phyloP scores from a whole-genome alignment of 2,329 filamentous ascomycete genomes.

The Beauveria medogensis region DNA sequence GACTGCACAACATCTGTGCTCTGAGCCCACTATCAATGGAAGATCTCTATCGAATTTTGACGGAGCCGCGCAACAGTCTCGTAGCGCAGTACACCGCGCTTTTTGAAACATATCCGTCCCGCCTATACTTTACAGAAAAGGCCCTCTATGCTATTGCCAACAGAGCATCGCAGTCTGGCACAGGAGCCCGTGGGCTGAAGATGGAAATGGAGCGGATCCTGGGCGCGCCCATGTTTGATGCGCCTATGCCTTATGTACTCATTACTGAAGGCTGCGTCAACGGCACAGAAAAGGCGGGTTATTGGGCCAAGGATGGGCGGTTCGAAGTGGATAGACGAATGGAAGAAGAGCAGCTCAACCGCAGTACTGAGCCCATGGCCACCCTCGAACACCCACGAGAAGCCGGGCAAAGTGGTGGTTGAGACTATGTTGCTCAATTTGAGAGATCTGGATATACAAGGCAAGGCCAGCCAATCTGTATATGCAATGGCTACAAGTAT shows the following conservation, averaged over 20 bases:
- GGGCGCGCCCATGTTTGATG: constrained; percentile 74
- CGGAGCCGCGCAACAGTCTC: constrained; percentile 83
- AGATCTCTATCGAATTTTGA: constrained; percentile 77
- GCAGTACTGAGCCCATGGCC: constrained; percentile 14
- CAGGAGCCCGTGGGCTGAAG: constrained; percentile 71
- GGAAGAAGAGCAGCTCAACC: constrained; percentile 49
- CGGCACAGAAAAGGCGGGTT: constrained; percentile 50
- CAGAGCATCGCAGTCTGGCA: constrained; percentile 50
- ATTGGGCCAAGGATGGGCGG: constrained; percentile 62
- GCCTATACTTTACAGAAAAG: constrained; percentile 73
- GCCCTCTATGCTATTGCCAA: constrained; percentile 76
- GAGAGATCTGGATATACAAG: not conserved
- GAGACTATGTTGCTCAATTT: constrained; percentile 8
- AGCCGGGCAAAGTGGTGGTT: constrained; percentile 41
- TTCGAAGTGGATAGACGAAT: constrained; percentile 62
- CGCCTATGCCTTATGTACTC: constrained; percentile 66
- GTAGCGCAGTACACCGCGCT: constrained; percentile 83
- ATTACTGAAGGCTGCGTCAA: constrained; percentile 63
- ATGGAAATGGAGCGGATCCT: constrained; percentile 75
- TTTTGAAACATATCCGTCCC: constrained; percentile 71
- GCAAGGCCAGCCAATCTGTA: not conserved
- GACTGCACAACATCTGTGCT: constrained; percentile 82
- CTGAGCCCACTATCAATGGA: constrained; percentile 63
- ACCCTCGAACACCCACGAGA: constrained; percentile 36
- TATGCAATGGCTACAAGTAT: not conserved